Percentiles rank a stretch among this genome's conserved stretches.
Conservation (phyloP, 2,329 filamentous ascomycete genomes). For the Pyrenophora teres region DNA sequence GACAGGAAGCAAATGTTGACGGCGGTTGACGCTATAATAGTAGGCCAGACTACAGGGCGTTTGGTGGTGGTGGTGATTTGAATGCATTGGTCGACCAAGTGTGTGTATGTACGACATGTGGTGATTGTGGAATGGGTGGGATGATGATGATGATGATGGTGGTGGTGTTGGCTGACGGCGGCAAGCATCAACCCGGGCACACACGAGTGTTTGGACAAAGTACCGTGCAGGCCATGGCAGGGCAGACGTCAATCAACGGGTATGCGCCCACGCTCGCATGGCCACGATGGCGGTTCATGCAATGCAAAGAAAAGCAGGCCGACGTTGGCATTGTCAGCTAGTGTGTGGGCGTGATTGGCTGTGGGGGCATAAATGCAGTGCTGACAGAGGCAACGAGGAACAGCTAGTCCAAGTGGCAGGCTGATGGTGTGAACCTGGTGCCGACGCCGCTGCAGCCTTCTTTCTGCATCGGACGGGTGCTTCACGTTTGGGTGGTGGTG, state of each 20-base stretch:
- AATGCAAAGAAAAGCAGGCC: not conserved
- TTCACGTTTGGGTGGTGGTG: not conserved
- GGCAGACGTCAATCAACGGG: not conserved
- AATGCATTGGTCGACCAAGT: constrained; percentile 29
- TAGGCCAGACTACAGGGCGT: constrained; percentile 11
- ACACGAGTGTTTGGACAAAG: too few relatives aligned
- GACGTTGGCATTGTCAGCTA: not conserved
- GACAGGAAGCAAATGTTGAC: constrained; percentile 16
- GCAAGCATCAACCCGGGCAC: constrained; percentile 1
- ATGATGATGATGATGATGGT: too few relatives aligned
- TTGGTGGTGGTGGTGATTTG: constrained; percentile 8
- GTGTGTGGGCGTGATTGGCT: constrained; percentile 4
- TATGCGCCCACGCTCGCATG: constrained; percentile 9
- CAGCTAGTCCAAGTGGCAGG: constrained; percentile 10
- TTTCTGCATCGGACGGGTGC: not conserved
- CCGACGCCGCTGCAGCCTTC: not conserved
- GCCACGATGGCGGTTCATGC: constrained; percentile 10
- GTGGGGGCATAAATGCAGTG: constrained; percentile 3
- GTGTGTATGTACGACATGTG: not conserved
- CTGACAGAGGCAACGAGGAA: constrained; percentile 6
- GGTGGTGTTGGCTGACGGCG: not conserved
- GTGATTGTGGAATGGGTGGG: not conserved
- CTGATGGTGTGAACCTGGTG: not conserved
- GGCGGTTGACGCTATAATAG: constrained; percentile 23
- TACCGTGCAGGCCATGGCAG: not conserved